A percentile compares a stretch with the other conserved stretches of the same genome.
These are phyloP conservation scores for Penicillium nucicola DNA, from an alignment of 495 filamentous ascomycete species.

Conservation along the genomic window DNA sequence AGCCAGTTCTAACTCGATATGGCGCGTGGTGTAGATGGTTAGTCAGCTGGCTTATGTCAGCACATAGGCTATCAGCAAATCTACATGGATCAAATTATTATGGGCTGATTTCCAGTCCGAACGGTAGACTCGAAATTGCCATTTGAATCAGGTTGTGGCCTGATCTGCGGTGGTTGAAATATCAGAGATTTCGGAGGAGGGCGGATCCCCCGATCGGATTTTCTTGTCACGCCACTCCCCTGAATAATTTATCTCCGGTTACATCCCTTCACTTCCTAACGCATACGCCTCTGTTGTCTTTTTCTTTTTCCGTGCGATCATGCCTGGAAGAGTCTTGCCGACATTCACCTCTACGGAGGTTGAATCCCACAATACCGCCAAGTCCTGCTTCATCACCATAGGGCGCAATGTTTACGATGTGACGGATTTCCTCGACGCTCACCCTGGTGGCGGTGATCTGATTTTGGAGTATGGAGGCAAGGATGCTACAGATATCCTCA, in stretches of 20 bases:
- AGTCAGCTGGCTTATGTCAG: no score
- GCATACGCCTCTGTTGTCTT: not conserved
- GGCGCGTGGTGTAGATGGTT: no score
- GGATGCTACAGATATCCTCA: constrained; percentile 79
- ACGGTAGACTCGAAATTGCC: no score
- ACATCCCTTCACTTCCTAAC: not conserved
- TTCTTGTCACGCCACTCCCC: constrained; percentile 6
- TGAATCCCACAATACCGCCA: constrained; percentile 68
- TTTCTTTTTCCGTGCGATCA: constrained; percentile 26
- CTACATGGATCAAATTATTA: no score
- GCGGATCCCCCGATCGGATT: constrained; percentile 4
- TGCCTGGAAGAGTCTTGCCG: constrained; percentile 64
- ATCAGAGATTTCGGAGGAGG: constrained; percentile 1
- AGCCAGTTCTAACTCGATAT: no score
- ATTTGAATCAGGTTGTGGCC: not conserved
- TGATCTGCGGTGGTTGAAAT: not conserved
- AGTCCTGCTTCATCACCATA: constrained; percentile 91
- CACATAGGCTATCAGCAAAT: no score
- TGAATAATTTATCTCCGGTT: constrained; percentile 1
- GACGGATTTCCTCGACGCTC: constrained; percentile 79
- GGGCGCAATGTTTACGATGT: constrained; percentile 93
- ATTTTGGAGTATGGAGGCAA: constrained; percentile 88
- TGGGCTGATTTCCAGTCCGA: no score
- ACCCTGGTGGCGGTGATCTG: constrained; percentile 87
- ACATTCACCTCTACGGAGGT: constrained; percentile 77